These are phyloP conservation scores for Malassezia slooffiae DNA, from an alignment of 1,284 basidiomycete genomes.

Conservation along the genomic window DNA sequence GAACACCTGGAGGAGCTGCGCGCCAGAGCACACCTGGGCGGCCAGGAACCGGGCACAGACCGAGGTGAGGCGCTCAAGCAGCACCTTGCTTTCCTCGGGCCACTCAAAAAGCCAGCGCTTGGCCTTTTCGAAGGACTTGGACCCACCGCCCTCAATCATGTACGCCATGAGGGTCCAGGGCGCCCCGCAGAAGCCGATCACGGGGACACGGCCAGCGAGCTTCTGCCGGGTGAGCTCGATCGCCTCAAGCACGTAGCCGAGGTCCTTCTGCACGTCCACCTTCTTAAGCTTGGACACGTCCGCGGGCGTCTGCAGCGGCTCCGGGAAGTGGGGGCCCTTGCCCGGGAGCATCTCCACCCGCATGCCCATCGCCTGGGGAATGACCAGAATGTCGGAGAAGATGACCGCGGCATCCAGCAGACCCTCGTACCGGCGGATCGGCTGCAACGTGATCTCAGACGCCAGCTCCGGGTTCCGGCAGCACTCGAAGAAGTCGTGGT, in stretches of 20 bases:
- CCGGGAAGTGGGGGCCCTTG: slow-evolving; percentile 43
- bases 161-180: slow-evolving; percentile 47
- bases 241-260: slow-evolving; percentile 44
- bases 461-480: slow-evolving; percentile 42
- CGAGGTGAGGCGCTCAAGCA: slow-evolving; percentile 38
- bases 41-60: slow-evolving; percentile 43
- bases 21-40: slow-evolving; percentile 42
- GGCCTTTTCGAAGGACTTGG: slow-evolving; percentile 43
- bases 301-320: slow-evolving; percentile 35
- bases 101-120: slow-evolving; percentile 44
- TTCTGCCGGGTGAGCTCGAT: slow-evolving; percentile 36
- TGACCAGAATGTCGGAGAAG: slow-evolving; percentile 45
- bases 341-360: slow-evolving; percentile 43
- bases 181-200: slow-evolving; percentile 45
- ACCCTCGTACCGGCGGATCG: slow-evolving; percentile 40
- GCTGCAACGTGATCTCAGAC: slow-evolving; percentile 44
- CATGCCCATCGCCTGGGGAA: slow-evolving; percentile 47
- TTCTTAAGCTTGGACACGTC: slow-evolving; percentile 40
- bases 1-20: slow-evolving; percentile 43
- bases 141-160: slow-evolving; percentile 46
- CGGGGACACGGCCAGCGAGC: slow-evolving; percentile 42
- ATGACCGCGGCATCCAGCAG: slow-evolving; percentile 45
- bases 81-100: slow-evolving; percentile 38
- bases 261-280: slow-evolving; percentile 44
- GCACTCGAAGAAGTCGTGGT: slow-evolving; percentile 46